Evolutionary conservation across 148 eudicot species (phyloP), one percentile per base, ranked within the genome.

Genomic region (Vaccinium darrowii): DNA sequence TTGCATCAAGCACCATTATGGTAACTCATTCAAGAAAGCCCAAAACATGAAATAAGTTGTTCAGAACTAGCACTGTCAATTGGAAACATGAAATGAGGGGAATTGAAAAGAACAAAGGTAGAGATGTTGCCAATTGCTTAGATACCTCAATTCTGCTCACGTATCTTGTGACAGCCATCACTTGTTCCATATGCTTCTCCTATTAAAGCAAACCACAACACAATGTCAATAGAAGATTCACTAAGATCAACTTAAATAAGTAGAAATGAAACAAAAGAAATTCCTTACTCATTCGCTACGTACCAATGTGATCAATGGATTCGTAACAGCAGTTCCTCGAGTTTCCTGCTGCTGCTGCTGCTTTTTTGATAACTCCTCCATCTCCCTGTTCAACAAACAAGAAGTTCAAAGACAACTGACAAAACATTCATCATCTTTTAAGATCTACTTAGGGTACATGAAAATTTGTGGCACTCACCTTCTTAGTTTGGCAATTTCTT

Each of bases 331-430:
- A 25, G 36, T 10, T 67, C 12, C 36, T 25, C 27, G 73, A 25
- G 36, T 67, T 67, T 9, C 72, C 15, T 25, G 72, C 72, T 10
- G 72, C 15, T 25, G 72, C 72, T 10, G 72, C 72, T 67, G 36
- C 16, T 27, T 67, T 67, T 67, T 67, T 67, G 73, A 67, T 67
- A 67, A 3, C 73, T 67, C 73, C 73, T 25, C 73, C 73, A 67
- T 67, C 16, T 67, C 73, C 36, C 73, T 67, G 73, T 27, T 67
- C 12, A 25, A 11, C 27, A 23, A 25, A 67, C 16, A 67, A 67
- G 2, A 67, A 67, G 7, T 7, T 25, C 14, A 67, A 67, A 67
- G 15, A 53, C 3, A 53, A 53, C 15, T 53, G 12, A 10, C 56
- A 11, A 10, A 67, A 67, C 3, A 25, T 67, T 63, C 39, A 25